Percentiles rank a stretch among this genome's conserved stretches.
phyloP scores from a whole-genome alignment of 192 early-diverging fungal species.

The Phycomyces blakesleeanus region DNA sequence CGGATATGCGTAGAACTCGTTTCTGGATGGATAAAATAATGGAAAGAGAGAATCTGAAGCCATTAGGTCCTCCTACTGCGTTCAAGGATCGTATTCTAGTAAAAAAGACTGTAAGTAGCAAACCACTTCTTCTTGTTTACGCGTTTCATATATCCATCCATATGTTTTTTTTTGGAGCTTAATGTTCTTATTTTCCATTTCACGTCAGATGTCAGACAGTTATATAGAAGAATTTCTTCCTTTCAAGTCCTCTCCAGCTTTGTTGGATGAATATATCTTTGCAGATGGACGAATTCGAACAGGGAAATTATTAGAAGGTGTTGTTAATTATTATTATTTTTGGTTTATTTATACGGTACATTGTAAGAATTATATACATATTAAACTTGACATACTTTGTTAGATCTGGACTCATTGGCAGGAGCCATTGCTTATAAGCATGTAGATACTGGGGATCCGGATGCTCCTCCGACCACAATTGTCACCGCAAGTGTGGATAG shows the following conservation, averaged over 20 bases:
- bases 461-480: constrained; percentile 61
- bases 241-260: constrained; percentile 67
- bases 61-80: background rate
- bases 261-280: constrained; percentile 82
- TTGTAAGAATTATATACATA: no score
- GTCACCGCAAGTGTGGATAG: constrained; percentile 89
- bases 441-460: constrained; percentile 38
- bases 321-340: background rate
- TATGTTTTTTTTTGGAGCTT: background rate
- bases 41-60: constrained; percentile 18
- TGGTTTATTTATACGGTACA: no score
- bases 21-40: constrained; percentile 44
- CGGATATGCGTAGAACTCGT: constrained; percentile 32
- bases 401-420: constrained; percentile 78
- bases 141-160: background rate
- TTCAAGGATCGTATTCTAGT: constrained; percentile 7
- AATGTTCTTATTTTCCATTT: background rate
- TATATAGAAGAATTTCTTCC: constrained; percentile 76
- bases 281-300: constrained; percentile 69
- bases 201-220: constrained; percentile 56
- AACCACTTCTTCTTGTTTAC: no score
- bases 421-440: constrained; percentile 80
- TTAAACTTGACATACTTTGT: background rate
- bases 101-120: constrained; percentile 23
- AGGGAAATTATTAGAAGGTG: constrained; percentile 80